Evolutionary conservation across 2,329 filamentous ascomycete species (phyloP).

Genomic region (Ophiostoma piceae): DNA sequence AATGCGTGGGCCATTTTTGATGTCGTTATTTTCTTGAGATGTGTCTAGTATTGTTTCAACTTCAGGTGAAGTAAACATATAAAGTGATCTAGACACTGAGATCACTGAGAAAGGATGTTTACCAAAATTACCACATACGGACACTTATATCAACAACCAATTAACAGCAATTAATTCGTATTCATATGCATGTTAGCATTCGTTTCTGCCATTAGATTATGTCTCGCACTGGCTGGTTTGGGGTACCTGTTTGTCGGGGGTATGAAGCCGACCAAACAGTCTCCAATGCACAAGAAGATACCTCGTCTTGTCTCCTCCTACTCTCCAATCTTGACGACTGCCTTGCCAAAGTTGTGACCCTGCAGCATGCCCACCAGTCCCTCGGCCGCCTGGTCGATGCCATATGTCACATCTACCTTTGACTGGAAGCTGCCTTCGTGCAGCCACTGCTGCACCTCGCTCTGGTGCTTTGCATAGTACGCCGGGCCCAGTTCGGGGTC

Average conservation of each 20-base stretch:
- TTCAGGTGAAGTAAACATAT: neutral
- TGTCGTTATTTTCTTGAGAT: neutral
- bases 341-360: slow-evolving; percentile 84
- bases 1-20: slow-evolving; percentile 28
- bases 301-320: neutral
- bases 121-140: neutral
- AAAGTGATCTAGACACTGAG: neutral
- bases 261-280: neutral
- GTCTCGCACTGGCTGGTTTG: neutral
- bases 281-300: neutral
- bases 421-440: slow-evolving; percentile 69
- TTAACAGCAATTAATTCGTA: neutral
- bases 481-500: slow-evolving; percentile 61
- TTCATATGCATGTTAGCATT: neutral
- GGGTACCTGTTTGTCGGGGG: neutral
- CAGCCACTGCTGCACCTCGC: slow-evolving; percentile 71
- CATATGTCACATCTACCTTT: slow-evolving; percentile 62
- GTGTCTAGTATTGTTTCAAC: neutral
- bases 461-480: slow-evolving; percentile 65
- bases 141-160: neutral
- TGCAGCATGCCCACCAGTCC: slow-evolving; percentile 69
- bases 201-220: neutral
- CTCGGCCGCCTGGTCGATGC: slow-evolving; percentile 70
- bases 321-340: slow-evolving; percentile 59
- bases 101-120: too few relatives aligned